phyloP scores from a whole-genome alignment of 2,329 filamentous ascomycete genomes.

The Trichothecium sympodiale region DNA sequence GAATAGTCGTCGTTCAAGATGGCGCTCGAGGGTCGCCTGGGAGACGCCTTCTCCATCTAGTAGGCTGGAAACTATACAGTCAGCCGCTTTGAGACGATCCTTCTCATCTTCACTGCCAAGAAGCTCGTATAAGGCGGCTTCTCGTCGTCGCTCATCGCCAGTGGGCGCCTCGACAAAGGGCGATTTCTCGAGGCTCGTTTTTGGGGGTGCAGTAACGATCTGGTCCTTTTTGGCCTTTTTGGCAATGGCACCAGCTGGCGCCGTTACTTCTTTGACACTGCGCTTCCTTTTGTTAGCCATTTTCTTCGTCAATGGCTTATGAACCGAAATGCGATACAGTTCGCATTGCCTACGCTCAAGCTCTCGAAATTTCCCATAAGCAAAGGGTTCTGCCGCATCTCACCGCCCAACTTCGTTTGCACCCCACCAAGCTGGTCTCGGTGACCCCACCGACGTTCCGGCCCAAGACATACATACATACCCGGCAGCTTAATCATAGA shows the following conservation, averaged over 20 bases:
- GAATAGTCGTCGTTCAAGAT: slow-evolving; percentile 61
- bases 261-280: slow-evolving; percentile 17
- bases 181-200: slow-evolving; percentile 19
- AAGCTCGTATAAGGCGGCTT: slow-evolving; percentile 48
- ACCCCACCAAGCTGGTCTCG: too few species aligned
- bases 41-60: slow-evolving; percentile 35
- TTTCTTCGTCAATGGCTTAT: slow-evolving; percentile 4
- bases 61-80: slow-evolving; percentile 45
- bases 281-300: slow-evolving; percentile 26
- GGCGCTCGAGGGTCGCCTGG: slow-evolving; percentile 43
- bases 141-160: slow-evolving; percentile 43
- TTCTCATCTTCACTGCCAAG: slow-evolving; percentile 47
- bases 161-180: slow-evolving; percentile 41
- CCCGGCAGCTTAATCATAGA: too few species aligned
- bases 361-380: too few species aligned
- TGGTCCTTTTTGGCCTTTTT: slow-evolving; percentile 21
- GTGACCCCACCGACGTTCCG: too few species aligned
- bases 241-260: slow-evolving; percentile 6
- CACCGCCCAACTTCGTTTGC: too few species aligned
- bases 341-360: too few species aligned
- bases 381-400: too few species aligned
- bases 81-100: slow-evolving; percentile 47
- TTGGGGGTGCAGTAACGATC: slow-evolving; percentile 8
- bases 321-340: neutral
- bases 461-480: too few species aligned